These are phyloP conservation scores for Penicillium maclennaniae DNA, from an alignment of 495 filamentous ascomycete genomes.

Conservation along the genomic window DNA sequence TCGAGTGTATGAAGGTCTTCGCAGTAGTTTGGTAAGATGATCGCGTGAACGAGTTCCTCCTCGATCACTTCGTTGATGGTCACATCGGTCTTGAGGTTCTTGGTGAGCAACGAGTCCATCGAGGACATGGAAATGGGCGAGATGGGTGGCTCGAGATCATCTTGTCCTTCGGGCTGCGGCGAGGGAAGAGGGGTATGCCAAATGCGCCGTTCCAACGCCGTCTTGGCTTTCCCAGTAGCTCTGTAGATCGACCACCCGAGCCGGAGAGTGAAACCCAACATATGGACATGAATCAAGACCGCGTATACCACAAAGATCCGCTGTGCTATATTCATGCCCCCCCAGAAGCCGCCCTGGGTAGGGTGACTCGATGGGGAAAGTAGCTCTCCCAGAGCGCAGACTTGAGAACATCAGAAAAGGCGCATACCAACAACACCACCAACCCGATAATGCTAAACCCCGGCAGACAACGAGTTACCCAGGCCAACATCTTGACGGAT, in stretches of 20 bases:
- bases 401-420: constrained; percentile 22
- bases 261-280: constrained; percentile 29
- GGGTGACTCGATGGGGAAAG: constrained; percentile 11
- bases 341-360: constrained; percentile 9
- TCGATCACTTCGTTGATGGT: constrained; percentile 9
- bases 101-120: constrained; percentile 7
- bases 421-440: constrained; percentile 20
- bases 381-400: constrained; percentile 17
- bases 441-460: constrained; percentile 36
- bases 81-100: constrained; percentile 4
- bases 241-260: constrained; percentile 27
- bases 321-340: constrained; percentile 25
- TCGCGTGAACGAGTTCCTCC: constrained; percentile 52
- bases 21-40: constrained; percentile 67
- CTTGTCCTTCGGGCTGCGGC: background rate
- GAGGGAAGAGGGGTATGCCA: constrained; percentile 1
- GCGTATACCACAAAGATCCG: constrained; percentile 32
- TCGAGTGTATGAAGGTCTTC: constrained; percentile 61
- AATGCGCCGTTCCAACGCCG: constrained; percentile 23
- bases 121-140: constrained; percentile 9
- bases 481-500: constrained; percentile 20
- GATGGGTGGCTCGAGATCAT: constrained; percentile 5
- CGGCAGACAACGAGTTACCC: constrained; percentile 36
- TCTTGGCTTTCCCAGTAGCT: constrained; percentile 19
- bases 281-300: constrained; percentile 27